Conservation (phyloP, 805 yeast genomes). For the Barnettozyma vustinii region DNA sequence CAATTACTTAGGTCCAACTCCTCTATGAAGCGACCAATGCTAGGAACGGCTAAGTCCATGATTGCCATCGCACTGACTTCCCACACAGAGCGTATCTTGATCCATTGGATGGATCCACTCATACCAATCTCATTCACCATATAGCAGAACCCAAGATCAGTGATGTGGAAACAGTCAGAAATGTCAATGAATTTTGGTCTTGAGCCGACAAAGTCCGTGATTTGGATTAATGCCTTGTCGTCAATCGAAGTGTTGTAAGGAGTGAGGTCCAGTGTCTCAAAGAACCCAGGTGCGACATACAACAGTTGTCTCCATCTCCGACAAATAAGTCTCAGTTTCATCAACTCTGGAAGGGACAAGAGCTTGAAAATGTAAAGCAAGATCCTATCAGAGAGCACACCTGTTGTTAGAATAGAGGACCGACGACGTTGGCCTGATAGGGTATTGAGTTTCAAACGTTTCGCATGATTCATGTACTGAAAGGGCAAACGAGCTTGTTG, state of each 20-base stretch:
- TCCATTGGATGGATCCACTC: constrained; percentile 46
- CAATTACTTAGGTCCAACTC: constrained; percentile 68
- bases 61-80: constrained; percentile 77
- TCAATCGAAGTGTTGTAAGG: constrained; percentile 58
- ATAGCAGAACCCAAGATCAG: constrained; percentile 69
- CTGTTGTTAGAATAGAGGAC: constrained; percentile 51
- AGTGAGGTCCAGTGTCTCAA: constrained; percentile 47
- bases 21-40: constrained; percentile 53
- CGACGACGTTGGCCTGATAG: constrained; percentile 39
- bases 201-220: constrained; percentile 66
- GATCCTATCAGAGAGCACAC: constrained; percentile 58
- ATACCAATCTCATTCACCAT: constrained; percentile 69
- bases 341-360: constrained; percentile 51
- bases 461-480: constrained; percentile 50
- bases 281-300: constrained; percentile 49
- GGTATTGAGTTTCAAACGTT: constrained; percentile 44
- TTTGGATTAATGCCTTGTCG: constrained; percentile 50
- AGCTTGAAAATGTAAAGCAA: constrained; percentile 48
- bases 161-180: constrained; percentile 70
- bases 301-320: constrained; percentile 65
- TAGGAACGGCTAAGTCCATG: constrained; percentile 66
- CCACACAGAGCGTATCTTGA: constrained; percentile 69
- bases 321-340: constrained; percentile 55
- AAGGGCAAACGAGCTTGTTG: constrained; percentile 29
- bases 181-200: constrained; percentile 57